Base-by-base conservation (phyloP, 192 early-diverging fungal genomes). In the Phycomyces nitens region DNA sequence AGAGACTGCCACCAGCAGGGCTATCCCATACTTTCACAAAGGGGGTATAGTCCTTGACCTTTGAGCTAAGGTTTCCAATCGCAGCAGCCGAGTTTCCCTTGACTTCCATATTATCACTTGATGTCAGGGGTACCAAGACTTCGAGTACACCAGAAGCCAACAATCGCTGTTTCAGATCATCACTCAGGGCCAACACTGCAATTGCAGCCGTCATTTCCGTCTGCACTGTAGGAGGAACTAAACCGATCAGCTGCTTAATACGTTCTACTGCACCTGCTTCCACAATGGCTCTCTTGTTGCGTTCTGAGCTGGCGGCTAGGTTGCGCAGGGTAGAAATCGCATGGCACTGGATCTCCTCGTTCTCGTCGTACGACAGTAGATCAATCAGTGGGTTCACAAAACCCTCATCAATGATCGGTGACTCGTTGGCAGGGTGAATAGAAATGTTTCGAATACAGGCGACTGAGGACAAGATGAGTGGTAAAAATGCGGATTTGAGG, bases 381-480 rank as follows among this genome's bases (percentile, higher is more conserved):
- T 82, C 77, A 59, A 89, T 83, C 40, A 91, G 62, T 11, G 80
- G 82, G 29, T 86, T 77, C 56, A 95, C 73, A 55, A 93, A 90
- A 18, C 86, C 87, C 29, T 87, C 89, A 63, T 89, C 84, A 43
- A 94, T 83, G 56, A 93, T 92, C 29, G 89, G 90, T 20, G 86
- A 84, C 71, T 94, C 92, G 78, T 93, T 93, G 53, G 82, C 74
- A 12, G 89, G 83, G 66, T 92, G 90, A 57, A 95, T 95, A 40
- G 92, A 94, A 42, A 95, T 84, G 67, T 95, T 95, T 56, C 93
- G 87, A 55, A 95, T 79, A 54, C 92, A 94, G 3, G 93, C 93
- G 14, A 91, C 89, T 0, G 92, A 90, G 3, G 93, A 92, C 0
- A 92, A 72, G 18, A 91, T 88, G 65, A 93, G 77, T 34, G 89